These are phyloP conservation scores for Stereocaulon alpinum DNA, from an alignment of 495 filamentous ascomycete species.

Conservation along the genomic window DNA sequence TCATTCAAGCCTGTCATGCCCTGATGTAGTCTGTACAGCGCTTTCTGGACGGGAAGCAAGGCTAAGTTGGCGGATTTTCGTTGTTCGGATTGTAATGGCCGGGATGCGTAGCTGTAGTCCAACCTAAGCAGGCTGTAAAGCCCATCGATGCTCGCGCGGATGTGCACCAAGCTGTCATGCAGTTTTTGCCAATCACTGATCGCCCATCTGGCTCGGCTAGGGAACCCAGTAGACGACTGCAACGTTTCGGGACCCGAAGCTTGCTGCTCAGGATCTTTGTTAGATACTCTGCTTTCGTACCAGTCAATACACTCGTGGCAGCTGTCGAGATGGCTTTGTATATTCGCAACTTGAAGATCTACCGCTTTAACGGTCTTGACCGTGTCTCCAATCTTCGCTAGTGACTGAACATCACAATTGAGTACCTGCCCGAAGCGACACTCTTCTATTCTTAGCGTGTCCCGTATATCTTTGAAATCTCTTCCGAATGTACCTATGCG, in stretches of 20 bases:
- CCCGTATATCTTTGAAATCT: not conserved
- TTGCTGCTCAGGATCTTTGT: not conserved
- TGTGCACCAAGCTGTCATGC: not conserved
- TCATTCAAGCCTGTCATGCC: not conserved
- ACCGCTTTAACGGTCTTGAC: not conserved
- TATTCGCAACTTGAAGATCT: not conserved
- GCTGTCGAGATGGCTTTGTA: conserved; percentile 1
- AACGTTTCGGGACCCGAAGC: not conserved
- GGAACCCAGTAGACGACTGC: not conserved
- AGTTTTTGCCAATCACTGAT: conserved; percentile 1
- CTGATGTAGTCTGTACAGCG: not conserved
- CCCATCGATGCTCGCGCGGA: not conserved
- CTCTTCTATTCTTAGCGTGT: not conserved
- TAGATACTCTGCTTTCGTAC: not conserved
- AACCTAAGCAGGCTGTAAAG: not conserved
- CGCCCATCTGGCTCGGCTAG: not conserved
- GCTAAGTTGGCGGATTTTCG: not conserved
- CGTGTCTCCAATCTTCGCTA: not conserved
- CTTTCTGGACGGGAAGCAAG: not conserved
- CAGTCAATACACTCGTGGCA: not conserved
- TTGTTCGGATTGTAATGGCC: not conserved
- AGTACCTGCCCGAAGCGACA: conserved; percentile 2
- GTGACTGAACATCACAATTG: not conserved
- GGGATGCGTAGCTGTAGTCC: not conserved
- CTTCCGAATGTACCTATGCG: not conserved